Base-by-base conservation (phyloP, 2,329 filamentous ascomycete species). In the Peltaster fructicola region DNA sequence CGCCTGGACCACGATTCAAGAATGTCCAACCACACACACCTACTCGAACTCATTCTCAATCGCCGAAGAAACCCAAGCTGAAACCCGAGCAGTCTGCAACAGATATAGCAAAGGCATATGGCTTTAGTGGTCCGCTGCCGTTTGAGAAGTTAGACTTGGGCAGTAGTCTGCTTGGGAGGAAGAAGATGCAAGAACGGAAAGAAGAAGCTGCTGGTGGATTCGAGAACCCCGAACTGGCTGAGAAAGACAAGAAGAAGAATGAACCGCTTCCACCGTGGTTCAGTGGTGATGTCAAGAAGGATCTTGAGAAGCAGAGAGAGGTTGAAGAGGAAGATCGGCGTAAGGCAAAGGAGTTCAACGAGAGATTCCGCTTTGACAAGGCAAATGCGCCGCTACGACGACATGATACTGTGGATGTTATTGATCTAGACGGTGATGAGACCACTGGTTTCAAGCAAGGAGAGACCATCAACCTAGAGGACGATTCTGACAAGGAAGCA, bases 61-160 rank as follows among this genome's bases (percentile, higher is more conserved):
- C n/a, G n/a, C 42, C 49, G 4, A 45, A 53, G 11, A 41, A 54
- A 3, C 41, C 51, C n/a, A 47, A 20, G n/a, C 10, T 13, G 7
- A 22, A 21, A 19, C 10, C 25, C 3, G 26, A 40, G 11, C 24
- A 25, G 9, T 24, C 31, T 14, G 25, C 34, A 8, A 34, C 27
- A 7, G 31, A 36, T 8, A 31, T 39, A 11, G 37, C 61, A 7
- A 70, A 67, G 24, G 57, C 63, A 37, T 60, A 68, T 25, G 53
- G 50, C 3, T 77, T 91, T 42, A 68, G 68, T 35, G 85, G 85
- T 0, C 81, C 84, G 0, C 51, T 98, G 4, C 88, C 88, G 0
- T 98, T 98, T 42, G 82, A 92, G 38, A 85, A 64, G 24, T 53
- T 74, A 5, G 63, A 81, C 43, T 61, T 92, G 2, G 70, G 76